Percentiles rank a stretch among this genome's conserved stretches.
These are phyloP conservation scores for Aspergillus bombycis DNA, from an alignment of 2,329 filamentous ascomycete genomes.

Conservation along the genomic window DNA sequence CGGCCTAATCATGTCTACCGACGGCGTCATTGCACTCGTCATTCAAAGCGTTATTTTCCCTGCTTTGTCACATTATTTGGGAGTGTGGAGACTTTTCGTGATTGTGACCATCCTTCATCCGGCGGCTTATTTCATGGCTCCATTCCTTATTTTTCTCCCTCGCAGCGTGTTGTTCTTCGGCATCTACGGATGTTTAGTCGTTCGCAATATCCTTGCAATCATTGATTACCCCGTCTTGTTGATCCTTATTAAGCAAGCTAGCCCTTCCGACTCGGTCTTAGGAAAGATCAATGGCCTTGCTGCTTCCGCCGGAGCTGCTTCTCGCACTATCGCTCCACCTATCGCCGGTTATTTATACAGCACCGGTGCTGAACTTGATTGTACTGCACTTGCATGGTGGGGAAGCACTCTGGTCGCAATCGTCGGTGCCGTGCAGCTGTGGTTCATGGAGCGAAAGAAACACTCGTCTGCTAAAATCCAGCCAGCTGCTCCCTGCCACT, in stretches of 20 bases:
- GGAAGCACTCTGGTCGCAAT: slow-evolving; percentile 59
- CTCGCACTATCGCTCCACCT: slow-evolving; percentile 70
- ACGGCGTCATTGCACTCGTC: slow-evolving; percentile 71
- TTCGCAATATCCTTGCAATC: slow-evolving; percentile 71
- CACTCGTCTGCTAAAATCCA: slow-evolving; percentile 44
- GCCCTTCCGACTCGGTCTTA: slow-evolving; percentile 63
- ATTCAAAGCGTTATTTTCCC: slow-evolving; percentile 75
- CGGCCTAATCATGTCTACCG: slow-evolving; percentile 69
- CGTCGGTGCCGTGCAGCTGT: slow-evolving; percentile 59
- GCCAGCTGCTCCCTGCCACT: slow-evolving; percentile 35
- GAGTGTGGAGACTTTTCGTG: slow-evolving; percentile 69
- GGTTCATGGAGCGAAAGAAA: slow-evolving; percentile 56
- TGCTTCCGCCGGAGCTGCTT: slow-evolving; percentile 71
- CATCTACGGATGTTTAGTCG: slow-evolving; percentile 66
- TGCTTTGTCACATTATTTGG: slow-evolving; percentile 63
- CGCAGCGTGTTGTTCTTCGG: slow-evolving; percentile 57
- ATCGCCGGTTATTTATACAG: slow-evolving; percentile 70
- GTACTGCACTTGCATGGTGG: slow-evolving; percentile 68
- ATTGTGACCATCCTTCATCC: slow-evolving; percentile 68
- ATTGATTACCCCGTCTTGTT: slow-evolving; percentile 69
- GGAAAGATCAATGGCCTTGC: slow-evolving; percentile 74
- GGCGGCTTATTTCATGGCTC: slow-evolving; percentile 68
- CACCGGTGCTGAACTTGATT: slow-evolving; percentile 58
- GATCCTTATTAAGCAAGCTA: slow-evolving; percentile 73
- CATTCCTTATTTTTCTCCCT: slow-evolving; percentile 66